Conservation (phyloP, 106 monocot genomes). For the Platanthera guangdongensis region DNA sequence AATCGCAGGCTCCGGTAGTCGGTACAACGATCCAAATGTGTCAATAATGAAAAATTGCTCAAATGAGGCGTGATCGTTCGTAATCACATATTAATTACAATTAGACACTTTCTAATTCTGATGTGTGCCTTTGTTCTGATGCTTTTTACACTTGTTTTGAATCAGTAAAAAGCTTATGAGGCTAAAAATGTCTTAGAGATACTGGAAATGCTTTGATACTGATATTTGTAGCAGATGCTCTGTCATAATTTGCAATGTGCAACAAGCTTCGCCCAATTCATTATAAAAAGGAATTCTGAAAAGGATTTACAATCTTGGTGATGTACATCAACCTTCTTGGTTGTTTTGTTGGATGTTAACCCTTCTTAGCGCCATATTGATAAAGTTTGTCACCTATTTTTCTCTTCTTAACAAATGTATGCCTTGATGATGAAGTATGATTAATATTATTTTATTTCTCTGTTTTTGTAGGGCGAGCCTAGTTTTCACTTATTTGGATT, state of each 20-base stretch:
- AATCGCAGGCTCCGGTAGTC: no score
- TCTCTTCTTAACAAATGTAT: neutral
- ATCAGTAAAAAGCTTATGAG: neutral
- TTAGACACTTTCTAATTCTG: neutral
- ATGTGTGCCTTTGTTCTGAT: neutral
- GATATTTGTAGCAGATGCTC: neutral
- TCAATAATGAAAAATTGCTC: no score
- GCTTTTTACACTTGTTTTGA: neutral
- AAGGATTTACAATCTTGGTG: neutral
- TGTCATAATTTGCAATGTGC: neutral
- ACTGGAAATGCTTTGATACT: neutral
- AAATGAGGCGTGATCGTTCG: no score
- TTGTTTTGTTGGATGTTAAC: neutral
- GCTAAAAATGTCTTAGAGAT: neutral
- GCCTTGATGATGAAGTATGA: neutral
- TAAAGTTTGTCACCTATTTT: neutral
- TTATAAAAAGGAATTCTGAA: neutral
- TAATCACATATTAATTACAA: no score
- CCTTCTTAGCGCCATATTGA: neutral
- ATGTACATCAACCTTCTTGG: neutral
- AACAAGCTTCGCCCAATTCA: neutral
- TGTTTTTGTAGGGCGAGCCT: conserved; percentile 51
- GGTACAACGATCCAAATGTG: no score
- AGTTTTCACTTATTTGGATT: conserved; percentile 73
- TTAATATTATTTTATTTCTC: conserved; percentile 6